Evolutionary conservation across 306 rosid species (phyloP).

Genomic region (Fragaria vesca): DNA sequence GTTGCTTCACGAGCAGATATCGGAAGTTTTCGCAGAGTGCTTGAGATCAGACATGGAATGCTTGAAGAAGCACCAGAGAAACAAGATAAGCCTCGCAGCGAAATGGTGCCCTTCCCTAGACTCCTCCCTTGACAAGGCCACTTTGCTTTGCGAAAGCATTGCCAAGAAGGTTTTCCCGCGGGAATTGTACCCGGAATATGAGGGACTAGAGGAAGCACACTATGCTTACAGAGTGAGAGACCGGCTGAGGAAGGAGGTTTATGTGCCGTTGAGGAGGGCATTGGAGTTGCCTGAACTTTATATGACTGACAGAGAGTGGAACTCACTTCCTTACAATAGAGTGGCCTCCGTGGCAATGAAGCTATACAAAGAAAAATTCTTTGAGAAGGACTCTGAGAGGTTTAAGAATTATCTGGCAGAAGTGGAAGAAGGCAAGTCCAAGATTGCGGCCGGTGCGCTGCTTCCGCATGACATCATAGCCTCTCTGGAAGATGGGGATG

Average conservation of each 20-base stretch:
- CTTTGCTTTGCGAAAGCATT: conserved; percentile 58
- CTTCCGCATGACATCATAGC: conserved; percentile 42
- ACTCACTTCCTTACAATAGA: conserved; percentile 24
- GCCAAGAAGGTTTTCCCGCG: conserved; percentile 56
- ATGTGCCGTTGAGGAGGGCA: conserved; percentile 55
- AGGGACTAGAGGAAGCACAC: conserved; percentile 59
- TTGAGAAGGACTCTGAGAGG: conserved; percentile 34
- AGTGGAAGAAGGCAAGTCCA: conserved; percentile 30
- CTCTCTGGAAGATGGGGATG: conserved; percentile 14
- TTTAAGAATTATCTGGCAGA: conserved; percentile 27
- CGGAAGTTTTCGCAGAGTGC: conserved; percentile 52
- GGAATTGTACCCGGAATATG: conserved; percentile 41
- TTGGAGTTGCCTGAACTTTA: conserved; percentile 63
- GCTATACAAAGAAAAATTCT: conserved; percentile 17
- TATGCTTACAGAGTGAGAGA: conserved; percentile 68
- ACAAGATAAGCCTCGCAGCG: conserved; percentile 52
- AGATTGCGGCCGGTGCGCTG: conserved; percentile 43
- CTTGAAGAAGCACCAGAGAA: conserved; percentile 25
- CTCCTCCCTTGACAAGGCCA: conserved; percentile 51
- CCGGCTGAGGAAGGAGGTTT: conserved; percentile 54
- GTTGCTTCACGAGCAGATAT: conserved; percentile 39
- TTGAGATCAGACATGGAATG: conserved; percentile 43
- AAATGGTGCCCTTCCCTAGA: conserved; percentile 70
- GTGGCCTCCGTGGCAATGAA: conserved; percentile 46
- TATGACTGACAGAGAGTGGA: conserved; percentile 54